A percentile compares a stretch with the other conserved stretches of the same genome.
Conservation (phyloP, 805 yeast genomes). For the Cyberlindnera amylophila region DNA sequence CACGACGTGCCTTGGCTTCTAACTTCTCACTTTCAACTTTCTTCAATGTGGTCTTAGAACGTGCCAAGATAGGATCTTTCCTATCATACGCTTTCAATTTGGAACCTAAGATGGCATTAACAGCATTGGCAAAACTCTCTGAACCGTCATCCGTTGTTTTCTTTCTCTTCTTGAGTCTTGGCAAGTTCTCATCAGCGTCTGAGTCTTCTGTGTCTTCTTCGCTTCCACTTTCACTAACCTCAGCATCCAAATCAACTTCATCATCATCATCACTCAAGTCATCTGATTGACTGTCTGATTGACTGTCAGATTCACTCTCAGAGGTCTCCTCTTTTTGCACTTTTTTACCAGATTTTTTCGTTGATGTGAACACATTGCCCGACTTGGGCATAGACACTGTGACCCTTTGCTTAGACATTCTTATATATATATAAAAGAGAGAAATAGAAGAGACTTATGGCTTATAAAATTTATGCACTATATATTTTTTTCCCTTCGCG, state of each 20-base stretch:
- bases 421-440: background rate
- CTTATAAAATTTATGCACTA: too few relatives aligned
- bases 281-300: slow-evolving; percentile 3
- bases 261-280: slow-evolving; percentile 12
- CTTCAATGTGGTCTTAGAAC: slow-evolving; percentile 67
- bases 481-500: too few relatives aligned
- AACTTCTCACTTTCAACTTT: slow-evolving; percentile 77
- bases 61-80: slow-evolving; percentile 84
- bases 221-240: slow-evolving; percentile 10
- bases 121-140: slow-evolving; percentile 73
- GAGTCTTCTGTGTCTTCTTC: slow-evolving; percentile 14
- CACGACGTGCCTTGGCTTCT: slow-evolving; percentile 77
- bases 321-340: too few relatives aligned
- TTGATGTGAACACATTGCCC: background rate
- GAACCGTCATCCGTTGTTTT: slow-evolving; percentile 67
- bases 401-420: slow-evolving; percentile 24
- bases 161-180: slow-evolving; percentile 50
- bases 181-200: slow-evolving; percentile 34
- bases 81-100: slow-evolving; percentile 85
- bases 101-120: slow-evolving; percentile 79
- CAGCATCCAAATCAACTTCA: slow-evolving; percentile 17
- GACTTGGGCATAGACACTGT: slow-evolving; percentile 15
- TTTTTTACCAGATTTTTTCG: too few relatives aligned
- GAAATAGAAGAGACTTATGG: too few relatives aligned
- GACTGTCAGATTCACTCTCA: slow-evolving; percentile 3